Evolutionary conservation across 306 rosid species (phyloP).

Genomic region (Carpinus viminea): DNA sequence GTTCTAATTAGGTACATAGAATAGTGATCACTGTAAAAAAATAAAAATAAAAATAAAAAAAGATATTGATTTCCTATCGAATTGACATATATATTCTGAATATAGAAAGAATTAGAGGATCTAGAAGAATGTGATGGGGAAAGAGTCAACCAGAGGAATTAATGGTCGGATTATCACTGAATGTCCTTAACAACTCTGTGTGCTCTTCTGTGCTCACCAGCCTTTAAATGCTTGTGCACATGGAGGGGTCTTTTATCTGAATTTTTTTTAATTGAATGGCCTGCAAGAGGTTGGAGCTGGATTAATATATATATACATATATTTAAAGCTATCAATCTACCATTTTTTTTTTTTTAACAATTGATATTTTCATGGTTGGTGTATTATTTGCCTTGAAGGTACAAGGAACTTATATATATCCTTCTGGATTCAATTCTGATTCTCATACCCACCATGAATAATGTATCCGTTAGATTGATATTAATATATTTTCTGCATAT

Average conservation of each 20-base stretch:
- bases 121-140: slow-evolving; percentile 27
- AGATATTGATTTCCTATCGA: neutral
- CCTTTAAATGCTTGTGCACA: slow-evolving; percentile 65
- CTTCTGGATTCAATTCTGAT: slow-evolving; percentile 31
- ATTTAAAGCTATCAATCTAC: slow-evolving; percentile 44
- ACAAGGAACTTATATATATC: slow-evolving; percentile 31
- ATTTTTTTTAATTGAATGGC: slow-evolving; percentile 41
- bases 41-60: too few relatives aligned
- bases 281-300: slow-evolving; percentile 39
- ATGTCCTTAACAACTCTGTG: slow-evolving; percentile 21
- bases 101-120: slow-evolving; percentile 7
- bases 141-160: slow-evolving; percentile 27
- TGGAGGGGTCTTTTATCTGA: slow-evolving; percentile 63
- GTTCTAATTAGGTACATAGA: neutral
- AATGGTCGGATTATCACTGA: slow-evolving; percentile 21
- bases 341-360: neutral
- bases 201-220: slow-evolving; percentile 29
- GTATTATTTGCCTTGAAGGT: slow-evolving; percentile 25
- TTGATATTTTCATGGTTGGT: neutral
- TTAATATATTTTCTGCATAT: too few relatives aligned
- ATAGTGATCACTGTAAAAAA: neutral
- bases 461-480: neutral
- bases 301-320: neutral
- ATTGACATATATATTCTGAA: neutral
- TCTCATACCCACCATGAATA: slow-evolving; percentile 28